phyloP scores from a whole-genome alignment of 2,329 filamentous ascomycete genomes.

The Capronia americana region DNA sequence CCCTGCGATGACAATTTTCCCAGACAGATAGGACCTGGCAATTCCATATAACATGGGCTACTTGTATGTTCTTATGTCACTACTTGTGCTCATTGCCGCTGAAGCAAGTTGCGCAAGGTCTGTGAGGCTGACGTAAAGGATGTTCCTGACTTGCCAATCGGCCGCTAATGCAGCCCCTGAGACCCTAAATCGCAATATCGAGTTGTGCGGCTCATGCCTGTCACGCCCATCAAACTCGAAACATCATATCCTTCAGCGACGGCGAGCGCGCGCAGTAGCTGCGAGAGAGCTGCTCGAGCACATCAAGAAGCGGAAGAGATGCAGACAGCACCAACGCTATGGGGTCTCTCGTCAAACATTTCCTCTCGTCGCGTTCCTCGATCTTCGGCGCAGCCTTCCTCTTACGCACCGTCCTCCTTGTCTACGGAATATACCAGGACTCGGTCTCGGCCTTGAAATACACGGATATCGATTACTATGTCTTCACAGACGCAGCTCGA shows the following conservation, averaged over 20 bases:
- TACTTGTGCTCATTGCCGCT: not conserved
- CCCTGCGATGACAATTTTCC: not conserved
- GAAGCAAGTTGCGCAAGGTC: not conserved
- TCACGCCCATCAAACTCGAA: not conserved
- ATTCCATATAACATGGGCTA: not conserved
- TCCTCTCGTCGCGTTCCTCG: slow-evolving; percentile 45
- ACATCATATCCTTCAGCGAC: not conserved
- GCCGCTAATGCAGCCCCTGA: slow-evolving; percentile 11
- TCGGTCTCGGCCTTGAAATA: slow-evolving; percentile 91
- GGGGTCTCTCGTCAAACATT: slow-evolving; percentile 24
- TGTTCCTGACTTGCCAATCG: not conserved
- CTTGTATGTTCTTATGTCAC: not conserved
- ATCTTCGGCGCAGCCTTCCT: slow-evolving; percentile 54
- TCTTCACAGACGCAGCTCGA: slow-evolving; percentile 93
- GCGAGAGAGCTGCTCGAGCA: not conserved
- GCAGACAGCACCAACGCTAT: slow-evolving; percentile 22
- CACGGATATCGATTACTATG: slow-evolving; percentile 98
- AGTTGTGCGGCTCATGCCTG: not conserved
- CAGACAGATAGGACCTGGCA: not conserved
- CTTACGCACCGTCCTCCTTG: slow-evolving; percentile 74
- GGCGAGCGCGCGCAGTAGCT: not conserved
- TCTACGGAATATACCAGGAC: slow-evolving; percentile 94
- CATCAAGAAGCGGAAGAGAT: slow-evolving; percentile 15
- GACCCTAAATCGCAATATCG: not conserved
- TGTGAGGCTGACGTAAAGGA: not conserved